Base-by-base conservation (phyloP, 2,329 filamentous ascomycete genomes). In the Venturia oleaginea region DNA sequence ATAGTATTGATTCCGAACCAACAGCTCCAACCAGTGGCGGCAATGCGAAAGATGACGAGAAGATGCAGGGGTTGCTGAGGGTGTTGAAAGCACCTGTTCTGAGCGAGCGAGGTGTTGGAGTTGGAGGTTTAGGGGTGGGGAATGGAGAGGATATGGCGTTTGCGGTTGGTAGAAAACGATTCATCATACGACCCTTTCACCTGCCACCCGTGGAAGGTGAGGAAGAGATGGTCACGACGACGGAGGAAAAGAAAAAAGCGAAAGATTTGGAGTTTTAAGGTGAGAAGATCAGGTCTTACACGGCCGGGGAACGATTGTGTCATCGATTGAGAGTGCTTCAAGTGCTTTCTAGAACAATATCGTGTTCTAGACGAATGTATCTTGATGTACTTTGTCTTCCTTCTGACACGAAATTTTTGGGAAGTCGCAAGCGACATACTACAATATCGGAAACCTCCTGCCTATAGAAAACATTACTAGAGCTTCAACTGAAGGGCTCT, bases 121-220 rank as follows among this genome's bases (percentile, higher is more conserved):
- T 78, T 34, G 77, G 86, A 67, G 82, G 88, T 63, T 11, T 57
- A 8, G 51, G 51, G 3, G 30, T 57, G 6, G 30, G 51, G 2
- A 34, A 19, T 57, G 51, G 51, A 37, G 86, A 96, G 71, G 92
- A 97, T 75, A 83, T 96, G 76, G 92, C 92, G 4, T 99, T 99
- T 74, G 92, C 87, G 66, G 77, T 99, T 62, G 96, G 91, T 74
- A 83, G 91, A 70, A 87, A 84, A 70, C 92, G 91, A 62, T 86
- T 99, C 68, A 84, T 91, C 46, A 91, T 99, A 68, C 90, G 88
- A 70, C 91, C 92, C 0, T 97, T 92, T 75, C 94, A 89, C 73
- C 79, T 99, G 54, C 94, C 94, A 32, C 94, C 94, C 0, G 80
- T 93, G 48, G 90, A 92, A 64, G 91, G 89, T 1, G 91, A 92